A percentile compares a stretch with the other conserved stretches of the same genome.
These are phyloP conservation scores for Pisolithus microcarpus DNA, from an alignment of 768 basidiomycete species.

Conservation along the genomic window DNA sequence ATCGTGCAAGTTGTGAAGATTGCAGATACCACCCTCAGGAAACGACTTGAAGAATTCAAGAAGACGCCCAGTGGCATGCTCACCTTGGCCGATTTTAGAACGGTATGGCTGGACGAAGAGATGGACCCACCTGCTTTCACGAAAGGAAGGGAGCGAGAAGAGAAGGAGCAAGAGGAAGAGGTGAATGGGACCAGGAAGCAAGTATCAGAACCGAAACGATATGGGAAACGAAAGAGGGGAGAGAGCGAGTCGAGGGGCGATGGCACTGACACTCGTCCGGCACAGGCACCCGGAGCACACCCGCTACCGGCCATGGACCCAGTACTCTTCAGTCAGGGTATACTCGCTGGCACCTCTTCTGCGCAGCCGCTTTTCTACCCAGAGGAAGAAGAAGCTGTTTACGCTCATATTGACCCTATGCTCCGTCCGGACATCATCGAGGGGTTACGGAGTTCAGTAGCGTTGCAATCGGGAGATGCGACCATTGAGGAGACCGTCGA, in stretches of 20 bases:
- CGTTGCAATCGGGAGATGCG: slow-evolving; percentile 19
- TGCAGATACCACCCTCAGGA: slow-evolving; percentile 90
- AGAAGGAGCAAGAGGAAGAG: slow-evolving; percentile 39
- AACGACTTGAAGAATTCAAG: slow-evolving; percentile 92
- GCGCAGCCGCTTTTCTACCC: slow-evolving; percentile 37
- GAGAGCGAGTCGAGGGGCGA: slow-evolving; percentile 32
- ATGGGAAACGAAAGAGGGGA: slow-evolving; percentile 35
- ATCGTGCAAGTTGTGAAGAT: slow-evolving; percentile 99
- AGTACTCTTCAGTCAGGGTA: slow-evolving; percentile 56
- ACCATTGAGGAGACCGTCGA: slow-evolving; percentile 56
- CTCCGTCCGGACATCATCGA: slow-evolving; percentile 30
- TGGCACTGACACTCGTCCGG: slow-evolving; percentile 8
- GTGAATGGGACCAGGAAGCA: slow-evolving; percentile 27
- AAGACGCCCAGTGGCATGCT: slow-evolving; percentile 78
- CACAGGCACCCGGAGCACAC: slow-evolving; percentile 13
- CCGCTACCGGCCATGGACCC: slow-evolving; percentile 42
- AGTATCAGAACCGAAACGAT: slow-evolving; percentile 25
- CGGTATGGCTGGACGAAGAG: slow-evolving; percentile 86
- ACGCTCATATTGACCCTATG: slow-evolving; percentile 51
- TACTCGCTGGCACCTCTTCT: slow-evolving; percentile 48
- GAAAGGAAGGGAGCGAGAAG: slow-evolving; percentile 66
- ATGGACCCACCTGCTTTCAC: slow-evolving; percentile 88
- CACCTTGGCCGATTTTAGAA: slow-evolving; percentile 84
- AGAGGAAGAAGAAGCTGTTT: slow-evolving; percentile 32
- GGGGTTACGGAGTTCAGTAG: slow-evolving; percentile 4